phyloP scores from a whole-genome alignment of 2,329 filamentous ascomycete genomes.

The Cercospora sojina region DNA sequence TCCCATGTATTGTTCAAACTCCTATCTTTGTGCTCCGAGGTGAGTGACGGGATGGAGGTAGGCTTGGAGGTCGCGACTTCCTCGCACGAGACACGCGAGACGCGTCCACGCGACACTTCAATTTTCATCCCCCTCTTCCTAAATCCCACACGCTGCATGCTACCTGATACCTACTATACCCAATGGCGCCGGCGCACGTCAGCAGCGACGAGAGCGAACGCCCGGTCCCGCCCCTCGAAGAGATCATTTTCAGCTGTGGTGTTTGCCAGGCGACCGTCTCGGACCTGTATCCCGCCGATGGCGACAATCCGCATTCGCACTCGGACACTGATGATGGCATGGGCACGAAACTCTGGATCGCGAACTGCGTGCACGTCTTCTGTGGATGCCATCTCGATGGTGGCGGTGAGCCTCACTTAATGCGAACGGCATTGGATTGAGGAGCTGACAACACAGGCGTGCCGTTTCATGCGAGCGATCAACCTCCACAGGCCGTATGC shows the following conservation, averaged over 20 bases:
- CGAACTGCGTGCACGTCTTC: conserved; percentile 50
- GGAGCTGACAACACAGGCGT: conserved; percentile 39
- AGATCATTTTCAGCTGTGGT: conserved; percentile 52
- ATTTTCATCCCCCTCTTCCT: not conserved
- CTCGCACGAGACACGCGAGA: not conserved
- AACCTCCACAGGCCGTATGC: conserved; percentile 46
- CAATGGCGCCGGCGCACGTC: conserved; percentile 20
- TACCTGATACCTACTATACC: not conserved
- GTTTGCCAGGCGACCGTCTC: conserved; percentile 49
- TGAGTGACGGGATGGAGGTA: not conserved
- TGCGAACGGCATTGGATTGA: not conserved
- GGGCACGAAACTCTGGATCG: conserved; percentile 50
- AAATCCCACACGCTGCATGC: conserved; percentile 2
- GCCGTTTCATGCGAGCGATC: conserved; percentile 46
- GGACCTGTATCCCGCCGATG: conserved; percentile 45
- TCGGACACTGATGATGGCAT: conserved; percentile 38
- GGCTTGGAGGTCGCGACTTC: not conserved
- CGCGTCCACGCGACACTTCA: not conserved
- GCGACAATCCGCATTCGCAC: conserved; percentile 40
- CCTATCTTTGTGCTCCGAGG: not conserved
- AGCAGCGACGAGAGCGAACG: conserved; percentile 3
- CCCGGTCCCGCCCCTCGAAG: conserved; percentile 23
- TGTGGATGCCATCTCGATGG: conserved; percentile 51
- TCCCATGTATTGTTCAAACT: not conserved
- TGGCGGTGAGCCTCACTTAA: conserved; percentile 43